Evolutionary conservation across 2,329 filamentous ascomycete species (phyloP).

Genomic region (Chrysosporium keratinophilum): DNA sequence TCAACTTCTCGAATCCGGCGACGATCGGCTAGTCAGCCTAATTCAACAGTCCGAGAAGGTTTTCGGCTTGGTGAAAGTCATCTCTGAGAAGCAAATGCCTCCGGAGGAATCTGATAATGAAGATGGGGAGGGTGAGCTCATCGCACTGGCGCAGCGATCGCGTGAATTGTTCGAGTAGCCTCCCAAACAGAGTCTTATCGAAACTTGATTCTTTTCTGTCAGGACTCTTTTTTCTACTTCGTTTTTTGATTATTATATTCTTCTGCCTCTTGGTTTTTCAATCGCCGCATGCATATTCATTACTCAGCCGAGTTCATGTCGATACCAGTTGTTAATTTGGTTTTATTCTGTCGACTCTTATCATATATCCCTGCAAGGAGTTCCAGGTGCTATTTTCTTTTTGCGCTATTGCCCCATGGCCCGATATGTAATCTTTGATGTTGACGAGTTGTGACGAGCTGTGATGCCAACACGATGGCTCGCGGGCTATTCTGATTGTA

Average conservation of each 20-base stretch:
- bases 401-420: background rate
- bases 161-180: slow-evolving; percentile 73
- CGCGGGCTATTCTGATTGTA: background rate
- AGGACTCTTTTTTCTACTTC: background rate
- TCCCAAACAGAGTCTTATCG: slow-evolving; percentile 46
- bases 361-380: slow-evolving; percentile 11
- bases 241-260: background rate
- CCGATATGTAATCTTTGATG: slow-evolving; percentile 4
- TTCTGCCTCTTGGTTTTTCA: background rate
- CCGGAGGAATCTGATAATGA: slow-evolving; percentile 78
- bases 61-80: slow-evolving; percentile 80
- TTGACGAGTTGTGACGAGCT: background rate
- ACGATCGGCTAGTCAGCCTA: slow-evolving; percentile 73
- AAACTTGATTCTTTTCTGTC: slow-evolving; percentile 5
- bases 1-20: slow-evolving; percentile 89
- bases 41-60: slow-evolving; percentile 88
- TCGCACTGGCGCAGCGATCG: slow-evolving; percentile 80
- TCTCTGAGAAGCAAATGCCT: slow-evolving; percentile 80
- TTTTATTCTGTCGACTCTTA: background rate
- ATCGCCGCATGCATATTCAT: slow-evolving; percentile 2
- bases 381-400: background rate
- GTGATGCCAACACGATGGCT: background rate
- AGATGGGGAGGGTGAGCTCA: slow-evolving; percentile 87
- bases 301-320: background rate
- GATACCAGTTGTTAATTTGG: slow-evolving; percentile 9